These are phyloP conservation scores for Pholiota molesta DNA, from an alignment of 768 basidiomycete genomes.

Conservation along the genomic window DNA sequence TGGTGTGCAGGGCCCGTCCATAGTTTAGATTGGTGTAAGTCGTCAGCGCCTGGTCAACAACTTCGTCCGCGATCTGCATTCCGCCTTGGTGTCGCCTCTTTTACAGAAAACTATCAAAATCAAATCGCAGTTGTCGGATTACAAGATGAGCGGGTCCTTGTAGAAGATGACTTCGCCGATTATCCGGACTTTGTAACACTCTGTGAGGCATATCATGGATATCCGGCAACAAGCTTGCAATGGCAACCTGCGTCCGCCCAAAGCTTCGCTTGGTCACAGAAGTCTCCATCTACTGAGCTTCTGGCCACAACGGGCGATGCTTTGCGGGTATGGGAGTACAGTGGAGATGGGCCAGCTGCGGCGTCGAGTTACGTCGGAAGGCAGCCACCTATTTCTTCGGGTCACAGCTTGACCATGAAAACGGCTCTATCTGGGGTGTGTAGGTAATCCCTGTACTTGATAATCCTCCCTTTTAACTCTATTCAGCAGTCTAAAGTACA, in stretches of 20 bases:
- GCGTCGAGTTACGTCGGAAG: slow-evolving; percentile 74
- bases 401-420: slow-evolving; percentile 72
- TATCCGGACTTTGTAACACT: slow-evolving; percentile 88
- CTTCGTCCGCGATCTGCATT: slow-evolving; percentile 76
- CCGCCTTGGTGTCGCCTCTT: slow-evolving; percentile 84
- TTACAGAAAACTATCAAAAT: slow-evolving; percentile 83
- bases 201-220: slow-evolving; percentile 83
- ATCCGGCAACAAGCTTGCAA: slow-evolving; percentile 90
- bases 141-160: slow-evolving; percentile 85
- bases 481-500: slow-evolving; percentile 88
- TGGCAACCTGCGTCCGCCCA: slow-evolving; percentile 85
- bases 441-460: slow-evolving; percentile 19
- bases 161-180: slow-evolving; percentile 81
- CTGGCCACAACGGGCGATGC: slow-evolving; percentile 95
- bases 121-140: slow-evolving; percentile 78
- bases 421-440: slow-evolving; percentile 82
- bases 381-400: slow-evolving; percentile 48
- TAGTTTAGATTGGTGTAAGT: slow-evolving; percentile 88
- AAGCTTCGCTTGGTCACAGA: slow-evolving; percentile 69
- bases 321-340: slow-evolving; percentile 89
- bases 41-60: slow-evolving; percentile 73
- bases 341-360: slow-evolving; percentile 60
- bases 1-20: slow-evolving; percentile 74
- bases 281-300: slow-evolving; percentile 70
- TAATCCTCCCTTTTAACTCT: slow-evolving; percentile 11